Conservation (phyloP, 2,329 filamentous ascomycete genomes). For the Neophaeococcomyces mojaviensis region DNA sequence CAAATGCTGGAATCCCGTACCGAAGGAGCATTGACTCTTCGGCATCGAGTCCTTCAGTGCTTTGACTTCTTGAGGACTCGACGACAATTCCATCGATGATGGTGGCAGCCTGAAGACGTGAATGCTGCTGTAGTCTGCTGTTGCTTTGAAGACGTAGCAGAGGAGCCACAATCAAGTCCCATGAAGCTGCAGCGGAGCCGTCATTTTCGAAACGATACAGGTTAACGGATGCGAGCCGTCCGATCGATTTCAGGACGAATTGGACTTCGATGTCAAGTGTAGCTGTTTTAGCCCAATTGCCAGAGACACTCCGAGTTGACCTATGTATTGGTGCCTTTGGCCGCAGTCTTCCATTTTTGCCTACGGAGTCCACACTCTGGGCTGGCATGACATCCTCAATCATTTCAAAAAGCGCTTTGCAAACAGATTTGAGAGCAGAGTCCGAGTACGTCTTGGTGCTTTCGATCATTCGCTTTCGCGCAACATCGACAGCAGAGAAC, state of each 20-base stretch:
- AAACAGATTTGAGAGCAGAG: constrained; percentile 67
- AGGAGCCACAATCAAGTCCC: constrained; percentile 57
- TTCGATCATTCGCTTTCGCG: constrained; percentile 78
- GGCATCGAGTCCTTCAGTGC: constrained; percentile 27
- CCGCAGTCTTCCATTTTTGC: constrained; percentile 8
- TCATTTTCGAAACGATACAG: constrained; percentile 65
- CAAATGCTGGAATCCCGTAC: constrained; percentile 15
- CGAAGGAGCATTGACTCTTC: constrained; percentile 9
- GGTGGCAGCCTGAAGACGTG: constrained; percentile 50
- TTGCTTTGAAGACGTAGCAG: constrained; percentile 42
- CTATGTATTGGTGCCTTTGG: constrained; percentile 37
- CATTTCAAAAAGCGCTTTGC: constrained; percentile 67
- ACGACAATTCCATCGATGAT: constrained; percentile 46
- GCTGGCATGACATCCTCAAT: constrained; percentile 34
- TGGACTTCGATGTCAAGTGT: constrained; percentile 38
- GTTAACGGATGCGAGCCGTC: constrained; percentile 66
- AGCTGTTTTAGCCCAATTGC: constrained; percentile 33
- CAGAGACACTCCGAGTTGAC: constrained; percentile 34
- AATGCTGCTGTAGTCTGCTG: constrained; percentile 30
- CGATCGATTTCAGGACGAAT: constrained; percentile 63
- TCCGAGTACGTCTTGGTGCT: constrained; percentile 89
- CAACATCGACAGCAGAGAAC: constrained; percentile 79
- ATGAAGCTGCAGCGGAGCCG: constrained; percentile 63
- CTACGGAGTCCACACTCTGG: not conserved
- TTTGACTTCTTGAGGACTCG: constrained; percentile 35